These are phyloP conservation scores for Apium graveolens DNA, from an alignment of 129 eudicot species.

Conservation along the genomic window DNA sequence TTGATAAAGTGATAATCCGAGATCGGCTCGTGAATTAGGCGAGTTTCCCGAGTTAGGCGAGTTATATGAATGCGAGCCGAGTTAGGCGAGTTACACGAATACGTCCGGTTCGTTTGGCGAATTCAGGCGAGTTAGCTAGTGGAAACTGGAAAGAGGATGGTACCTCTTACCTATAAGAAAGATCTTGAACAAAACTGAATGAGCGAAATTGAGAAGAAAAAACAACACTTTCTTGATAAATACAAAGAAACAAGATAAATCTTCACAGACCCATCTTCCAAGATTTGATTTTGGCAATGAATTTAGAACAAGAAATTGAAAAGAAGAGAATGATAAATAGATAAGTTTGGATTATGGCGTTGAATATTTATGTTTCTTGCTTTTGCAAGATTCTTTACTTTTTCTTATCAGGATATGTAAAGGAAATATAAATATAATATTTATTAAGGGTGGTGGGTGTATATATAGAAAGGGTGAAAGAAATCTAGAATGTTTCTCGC, in stretches of 20 bases:
- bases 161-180: not conserved
- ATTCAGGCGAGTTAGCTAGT: no score
- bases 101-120: no score
- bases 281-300: constrained; percentile 7
- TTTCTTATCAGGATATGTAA: not conserved
- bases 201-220: not conserved
- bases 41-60: no score
- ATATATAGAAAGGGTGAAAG: not conserved
- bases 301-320: not conserved
- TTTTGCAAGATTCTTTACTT: not conserved
- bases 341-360: not conserved
- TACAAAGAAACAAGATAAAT: not conserved
- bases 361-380: not conserved
- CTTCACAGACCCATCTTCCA: not conserved
- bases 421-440: not conserved
- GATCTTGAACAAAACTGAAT: constrained; percentile 6
- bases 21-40: no score
- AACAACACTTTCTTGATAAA: not conserved
- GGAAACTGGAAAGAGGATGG: no score
- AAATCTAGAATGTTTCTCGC: constrained; percentile 13
- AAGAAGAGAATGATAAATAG: not conserved
- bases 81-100: no score
- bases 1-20: no score
- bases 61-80: no score
- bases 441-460: not conserved